phyloP scores from a whole-genome alignment of 495 filamentous ascomycete genomes.

The Neurospora sp. region DNA sequence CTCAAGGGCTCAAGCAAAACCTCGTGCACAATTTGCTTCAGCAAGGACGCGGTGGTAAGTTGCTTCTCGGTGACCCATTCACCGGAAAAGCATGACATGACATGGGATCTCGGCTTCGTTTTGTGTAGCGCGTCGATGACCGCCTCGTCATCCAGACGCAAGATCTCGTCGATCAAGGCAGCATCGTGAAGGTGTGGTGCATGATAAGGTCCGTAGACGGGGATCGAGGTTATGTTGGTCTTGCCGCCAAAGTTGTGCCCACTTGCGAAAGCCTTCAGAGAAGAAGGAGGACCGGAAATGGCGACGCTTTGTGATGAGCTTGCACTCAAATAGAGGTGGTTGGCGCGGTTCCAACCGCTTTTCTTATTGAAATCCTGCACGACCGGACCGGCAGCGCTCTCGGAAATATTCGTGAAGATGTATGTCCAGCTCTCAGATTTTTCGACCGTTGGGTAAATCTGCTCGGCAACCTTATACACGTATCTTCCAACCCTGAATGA shows the following conservation, averaged over 20 bases:
- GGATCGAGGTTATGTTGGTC: conserved; percentile 42
- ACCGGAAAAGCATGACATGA: conserved; percentile 52
- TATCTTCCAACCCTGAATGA: conserved; percentile 62
- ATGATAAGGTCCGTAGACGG: conserved; percentile 75
- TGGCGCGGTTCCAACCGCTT: conserved; percentile 29
- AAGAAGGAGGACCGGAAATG: conserved; percentile 67
- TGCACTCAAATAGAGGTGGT: conserved; percentile 64
- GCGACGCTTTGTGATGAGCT: conserved; percentile 58
- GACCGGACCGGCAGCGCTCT: conserved; percentile 33
- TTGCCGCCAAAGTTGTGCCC: conserved; percentile 44
- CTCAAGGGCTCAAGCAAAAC: conserved; percentile 48
- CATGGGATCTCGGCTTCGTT: conserved; percentile 41
- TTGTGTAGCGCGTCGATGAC: conserved; percentile 30
- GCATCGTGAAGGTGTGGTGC: conserved; percentile 59
- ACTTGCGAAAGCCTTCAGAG: conserved; percentile 48
- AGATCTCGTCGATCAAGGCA: conserved; percentile 51
- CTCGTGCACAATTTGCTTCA: conserved; percentile 45
- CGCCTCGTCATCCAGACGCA: conserved; percentile 33
- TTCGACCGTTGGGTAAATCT: conserved; percentile 38
- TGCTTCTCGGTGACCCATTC: conserved; percentile 27
- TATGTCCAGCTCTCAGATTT: conserved; percentile 48
- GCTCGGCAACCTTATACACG: conserved; percentile 41
- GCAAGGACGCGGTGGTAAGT: conserved; percentile 35
- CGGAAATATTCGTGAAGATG: conserved; percentile 35
- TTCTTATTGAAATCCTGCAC: conserved; percentile 43